Evolutionary conservation across 768 basidiomycete genomes (phyloP), one percentile per base, ranked within the genome.

Genomic region (Tricholoma hemisulphureum): DNA sequence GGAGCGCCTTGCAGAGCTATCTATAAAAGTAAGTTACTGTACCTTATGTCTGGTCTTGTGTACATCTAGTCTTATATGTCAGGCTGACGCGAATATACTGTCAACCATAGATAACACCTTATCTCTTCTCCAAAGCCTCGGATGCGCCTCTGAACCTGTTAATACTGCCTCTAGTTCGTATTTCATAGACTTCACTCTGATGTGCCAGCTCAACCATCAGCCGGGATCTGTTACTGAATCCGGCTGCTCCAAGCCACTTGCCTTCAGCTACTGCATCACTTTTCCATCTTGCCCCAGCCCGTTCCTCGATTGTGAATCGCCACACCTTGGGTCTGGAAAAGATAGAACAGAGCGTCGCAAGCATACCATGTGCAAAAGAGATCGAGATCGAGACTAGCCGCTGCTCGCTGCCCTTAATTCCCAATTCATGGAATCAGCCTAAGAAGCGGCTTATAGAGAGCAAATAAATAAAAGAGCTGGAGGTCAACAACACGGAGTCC

Each of bases 1-100:
- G 49, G 67, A 70, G 41, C 57, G 56, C 2, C 61, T 75, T 24
- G 60, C 63, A 32, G 68, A 73, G 34, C 58, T 73, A 13, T 72
- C 73, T 10, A 52, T 71, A 26, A 29, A 69, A 20, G 75, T 73
- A 41, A 51, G 63, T 32, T 7, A 20, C 4, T 29, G n/a, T n/a
- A n/a, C n/a, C n/a, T 49, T 14, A 29, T 43, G 10, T 46, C 20
- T 46, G 13, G 51, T 24, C 18, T 20, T 13, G 14, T 5, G 6
- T 29, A 46, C 9, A 41, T 20, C 4, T 34, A 11, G 46, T 48
- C 10, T 26, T 46, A n/a, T 26, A 24, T 34, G 1, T n/a, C 26
- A 64, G 61, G 58, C 61, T 4, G 66, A 67, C 56, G 52, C 55
- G 11, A 53, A 58, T 16, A 55, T 63, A 5, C 35, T 48, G 16